phyloP scores from a whole-genome alignment of 176 grass and related monocot genomes.

The Oryza meridionalis region DNA sequence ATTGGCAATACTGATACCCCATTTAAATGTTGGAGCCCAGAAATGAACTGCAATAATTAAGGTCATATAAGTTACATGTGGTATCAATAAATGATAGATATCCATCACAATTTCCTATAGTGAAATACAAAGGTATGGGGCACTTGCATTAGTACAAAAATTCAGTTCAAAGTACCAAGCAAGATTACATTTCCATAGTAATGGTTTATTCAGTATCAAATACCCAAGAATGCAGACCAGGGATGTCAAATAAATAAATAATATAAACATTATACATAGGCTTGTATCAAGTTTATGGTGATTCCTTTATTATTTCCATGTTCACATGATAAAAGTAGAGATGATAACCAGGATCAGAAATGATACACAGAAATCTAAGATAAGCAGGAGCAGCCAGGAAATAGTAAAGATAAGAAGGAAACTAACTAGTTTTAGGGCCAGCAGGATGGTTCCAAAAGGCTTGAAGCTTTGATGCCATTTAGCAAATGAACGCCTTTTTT shows the following conservation, averaged over 20 bases:
- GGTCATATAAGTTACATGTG: slow-evolving; percentile 10
- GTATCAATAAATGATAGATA: neutral
- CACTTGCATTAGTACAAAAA: neutral
- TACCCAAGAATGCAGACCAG: neutral
- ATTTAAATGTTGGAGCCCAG: slow-evolving; percentile 96
- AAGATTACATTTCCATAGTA: neutral
- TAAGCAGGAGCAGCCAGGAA: neutral
- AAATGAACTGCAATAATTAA: slow-evolving; percentile 69
- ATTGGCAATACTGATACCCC: slow-evolving; percentile 95
- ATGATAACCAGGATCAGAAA: neutral
- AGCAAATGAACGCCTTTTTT: slow-evolving; percentile 3
- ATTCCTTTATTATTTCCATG: neutral
- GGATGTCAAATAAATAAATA: neutral
- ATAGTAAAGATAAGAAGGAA: neutral
- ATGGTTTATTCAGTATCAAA: neutral
- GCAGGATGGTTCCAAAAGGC: slow-evolving; percentile 91
- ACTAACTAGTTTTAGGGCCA: slow-evolving; percentile 92
- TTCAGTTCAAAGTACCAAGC: neutral
- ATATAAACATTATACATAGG: neutral
- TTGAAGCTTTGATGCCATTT: slow-evolving; percentile 88
- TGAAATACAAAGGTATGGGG: neutral
- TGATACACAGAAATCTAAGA: neutral
- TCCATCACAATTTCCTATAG: neutral
- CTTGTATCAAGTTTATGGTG: too few relatives aligned
- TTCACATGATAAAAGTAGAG: neutral